A percentile compares a stretch with the other conserved stretches of the same genome.
Conservation (phyloP, 805 yeast genomes). For the Ogataea allantospora region DNA sequence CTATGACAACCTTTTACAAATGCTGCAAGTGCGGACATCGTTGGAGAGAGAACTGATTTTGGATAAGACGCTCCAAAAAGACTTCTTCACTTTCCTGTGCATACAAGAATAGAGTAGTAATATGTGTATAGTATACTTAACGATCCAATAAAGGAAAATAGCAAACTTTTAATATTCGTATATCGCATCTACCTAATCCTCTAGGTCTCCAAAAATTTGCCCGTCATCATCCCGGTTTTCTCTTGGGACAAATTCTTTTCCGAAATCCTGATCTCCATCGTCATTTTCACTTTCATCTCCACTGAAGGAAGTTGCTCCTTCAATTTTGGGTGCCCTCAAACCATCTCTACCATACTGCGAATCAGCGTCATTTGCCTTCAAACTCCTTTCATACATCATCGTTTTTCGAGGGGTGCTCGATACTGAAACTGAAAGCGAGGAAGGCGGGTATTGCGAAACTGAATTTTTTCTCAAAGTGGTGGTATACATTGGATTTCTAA, state of each 20-base stretch:
- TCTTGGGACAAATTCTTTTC: constrained; percentile 17
- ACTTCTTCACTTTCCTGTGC: too few relatives aligned
- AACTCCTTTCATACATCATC: constrained; percentile 10
- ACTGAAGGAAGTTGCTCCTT: constrained; percentile 17
- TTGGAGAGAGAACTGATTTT: constrained; percentile 85
- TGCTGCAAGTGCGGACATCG: constrained; percentile 91
- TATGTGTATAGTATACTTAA: too few relatives aligned
- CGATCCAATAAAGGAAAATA: neutral
- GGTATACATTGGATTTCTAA: constrained; percentile 15
- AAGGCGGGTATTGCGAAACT: constrained; percentile 46
- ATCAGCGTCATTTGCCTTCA: constrained; percentile 1
- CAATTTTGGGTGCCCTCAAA: constrained; percentile 18
- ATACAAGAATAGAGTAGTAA: too few relatives aligned
- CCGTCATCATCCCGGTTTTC: constrained; percentile 17
- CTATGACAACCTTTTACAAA: constrained; percentile 97
- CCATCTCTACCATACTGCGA: constrained; percentile 15
- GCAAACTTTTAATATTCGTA: neutral
- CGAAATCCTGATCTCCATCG: constrained; percentile 16
- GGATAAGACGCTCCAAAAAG: too few relatives aligned
- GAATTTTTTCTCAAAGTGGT: constrained; percentile 39
- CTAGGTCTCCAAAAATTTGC: constrained; percentile 38
- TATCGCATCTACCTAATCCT: constrained; percentile 17
- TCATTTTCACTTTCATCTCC: constrained; percentile 19
- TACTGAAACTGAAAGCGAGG: constrained; percentile 22
- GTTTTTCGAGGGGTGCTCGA: constrained; percentile 17